A percentile compares a stretch with the other conserved stretches of the same genome.
phyloP scores from a whole-genome alignment of 805 yeast species.

The Monosporozyma yasuniensis region DNA sequence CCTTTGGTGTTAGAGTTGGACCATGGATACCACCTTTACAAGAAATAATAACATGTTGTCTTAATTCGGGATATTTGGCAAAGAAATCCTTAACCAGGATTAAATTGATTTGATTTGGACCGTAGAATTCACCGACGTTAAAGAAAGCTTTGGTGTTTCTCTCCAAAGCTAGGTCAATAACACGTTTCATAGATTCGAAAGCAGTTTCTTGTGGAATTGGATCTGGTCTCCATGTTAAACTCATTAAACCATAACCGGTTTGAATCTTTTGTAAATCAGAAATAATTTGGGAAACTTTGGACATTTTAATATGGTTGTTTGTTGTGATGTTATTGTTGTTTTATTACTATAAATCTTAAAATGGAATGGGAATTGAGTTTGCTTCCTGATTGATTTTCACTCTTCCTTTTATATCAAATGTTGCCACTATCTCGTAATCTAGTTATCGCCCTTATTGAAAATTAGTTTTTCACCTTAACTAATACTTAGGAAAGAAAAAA shows the following conservation, averaged over 20 bases:
- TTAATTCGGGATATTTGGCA: constrained; percentile 44
- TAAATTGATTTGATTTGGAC: constrained; percentile 46
- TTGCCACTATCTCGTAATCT: too few relatives aligned
- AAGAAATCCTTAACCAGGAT: constrained; percentile 50
- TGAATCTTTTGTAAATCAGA: constrained; percentile 12
- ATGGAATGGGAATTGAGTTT: too few relatives aligned
- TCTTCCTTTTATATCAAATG: too few relatives aligned
- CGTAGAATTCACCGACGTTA: constrained; percentile 78
- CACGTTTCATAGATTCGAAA: constrained; percentile 44
- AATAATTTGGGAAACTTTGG: constrained; percentile 15
- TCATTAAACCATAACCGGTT: constrained; percentile 74
- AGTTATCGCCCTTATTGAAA: too few relatives aligned
- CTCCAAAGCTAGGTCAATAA: constrained; percentile 34
- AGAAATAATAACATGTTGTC: constrained; percentile 48
- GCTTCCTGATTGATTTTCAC: too few relatives aligned
- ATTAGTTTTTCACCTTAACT: too few relatives aligned
- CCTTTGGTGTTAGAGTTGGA: constrained; percentile 37
- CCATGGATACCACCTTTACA: constrained; percentile 58
- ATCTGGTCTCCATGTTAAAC: constrained; percentile 58
- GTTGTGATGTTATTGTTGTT: neutral
- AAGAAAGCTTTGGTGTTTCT: constrained; percentile 37
- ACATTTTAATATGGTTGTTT: constrained; percentile 7
- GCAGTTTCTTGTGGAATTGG: constrained; percentile 50
- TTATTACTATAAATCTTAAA: neutral
- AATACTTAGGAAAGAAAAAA: too few relatives aligned